Conservation (phyloP, 2,329 filamentous ascomycete species). For the Hirsutella rhossiliensis region DNA sequence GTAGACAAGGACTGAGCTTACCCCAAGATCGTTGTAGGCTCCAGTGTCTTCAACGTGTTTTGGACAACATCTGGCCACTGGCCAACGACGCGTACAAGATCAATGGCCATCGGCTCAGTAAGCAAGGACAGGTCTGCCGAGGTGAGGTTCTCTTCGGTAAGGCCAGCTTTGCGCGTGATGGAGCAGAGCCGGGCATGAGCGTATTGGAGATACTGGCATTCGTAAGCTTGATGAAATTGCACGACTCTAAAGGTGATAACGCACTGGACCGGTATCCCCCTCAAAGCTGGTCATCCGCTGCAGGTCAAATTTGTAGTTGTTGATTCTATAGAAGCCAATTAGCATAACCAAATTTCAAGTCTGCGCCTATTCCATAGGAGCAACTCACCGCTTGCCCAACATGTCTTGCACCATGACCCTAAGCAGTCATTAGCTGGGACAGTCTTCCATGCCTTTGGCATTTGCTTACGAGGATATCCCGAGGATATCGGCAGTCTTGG, state of each 20-base stretch:
- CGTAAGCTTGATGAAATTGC: background rate
- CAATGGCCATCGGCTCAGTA: slow-evolving; percentile 57
- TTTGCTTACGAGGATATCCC: slow-evolving; percentile 52
- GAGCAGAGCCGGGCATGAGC: slow-evolving; percentile 62
- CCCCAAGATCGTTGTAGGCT: slow-evolving; percentile 45
- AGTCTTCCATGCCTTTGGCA: background rate
- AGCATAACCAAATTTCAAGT: slow-evolving; percentile 1
- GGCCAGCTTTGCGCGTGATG: slow-evolving; percentile 44
- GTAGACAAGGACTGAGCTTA: background rate
- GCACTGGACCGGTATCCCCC: slow-evolving; percentile 62
- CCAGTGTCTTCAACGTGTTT: slow-evolving; percentile 75
- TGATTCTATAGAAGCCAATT: slow-evolving; percentile 30
- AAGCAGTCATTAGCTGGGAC: background rate
- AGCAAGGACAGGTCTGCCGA: slow-evolving; percentile 56
- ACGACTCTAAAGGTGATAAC: background rate
- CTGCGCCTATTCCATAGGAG: background rate
- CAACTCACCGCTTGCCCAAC: slow-evolving; percentile 71
- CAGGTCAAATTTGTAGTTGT: slow-evolving; percentile 65
- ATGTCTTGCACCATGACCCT: slow-evolving; percentile 98
- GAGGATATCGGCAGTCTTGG: slow-evolving; percentile 70
- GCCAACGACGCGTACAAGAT: slow-evolving; percentile 63
- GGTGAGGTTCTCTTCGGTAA: slow-evolving; percentile 44
- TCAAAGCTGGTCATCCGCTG: slow-evolving; percentile 75
- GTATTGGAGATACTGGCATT: slow-evolving; percentile 57
- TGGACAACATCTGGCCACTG: slow-evolving; percentile 78